phyloP scores from a whole-genome alignment of 306 rosid genomes.

The Begonia loranthoides region DNA sequence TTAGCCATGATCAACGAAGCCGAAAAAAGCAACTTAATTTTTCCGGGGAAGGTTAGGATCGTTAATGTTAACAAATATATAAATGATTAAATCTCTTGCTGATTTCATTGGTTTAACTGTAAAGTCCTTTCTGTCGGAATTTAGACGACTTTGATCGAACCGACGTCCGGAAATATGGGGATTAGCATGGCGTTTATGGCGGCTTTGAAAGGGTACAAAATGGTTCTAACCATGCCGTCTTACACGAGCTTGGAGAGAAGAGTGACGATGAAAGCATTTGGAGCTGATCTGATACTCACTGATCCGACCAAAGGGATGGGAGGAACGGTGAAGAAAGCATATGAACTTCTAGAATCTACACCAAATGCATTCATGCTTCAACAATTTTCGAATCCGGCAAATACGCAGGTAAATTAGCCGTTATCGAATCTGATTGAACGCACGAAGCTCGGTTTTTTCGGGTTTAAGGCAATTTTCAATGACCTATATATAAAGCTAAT shows the following conservation, averaged over 20 bases:
- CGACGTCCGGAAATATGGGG: conserved; percentile 94
- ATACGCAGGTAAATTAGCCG: conserved; percentile 30
- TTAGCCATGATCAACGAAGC: conserved; percentile 37
- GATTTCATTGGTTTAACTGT: background rate
- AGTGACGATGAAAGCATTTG: conserved; percentile 79
- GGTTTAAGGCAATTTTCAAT: no score
- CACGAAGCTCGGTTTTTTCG: background rate
- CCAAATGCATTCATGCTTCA: conserved; percentile 79
- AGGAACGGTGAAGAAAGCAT: conserved; percentile 80
- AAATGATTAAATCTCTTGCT: no score
- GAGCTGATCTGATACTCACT: conserved; percentile 76
- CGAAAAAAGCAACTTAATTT: conserved; percentile 33
- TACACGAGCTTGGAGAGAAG: conserved; percentile 69
- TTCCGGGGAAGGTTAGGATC: conserved; percentile 42
- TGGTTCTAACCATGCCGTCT: conserved; percentile 77
- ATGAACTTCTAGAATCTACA: conserved; percentile 59
- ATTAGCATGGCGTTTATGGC: conserved; percentile 81
- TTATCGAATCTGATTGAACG: background rate
- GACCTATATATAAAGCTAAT: no score
- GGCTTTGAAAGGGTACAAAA: conserved; percentile 69
- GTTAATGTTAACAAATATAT: background rate
- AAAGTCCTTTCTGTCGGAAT: background rate
- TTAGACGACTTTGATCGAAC: conserved; percentile 69
- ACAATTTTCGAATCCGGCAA: conserved; percentile 84
- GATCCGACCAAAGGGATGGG: conserved; percentile 78